Evolutionary conservation across 169 alveolate species (phyloP).

Genomic region (Eimeria tenella): DNA sequence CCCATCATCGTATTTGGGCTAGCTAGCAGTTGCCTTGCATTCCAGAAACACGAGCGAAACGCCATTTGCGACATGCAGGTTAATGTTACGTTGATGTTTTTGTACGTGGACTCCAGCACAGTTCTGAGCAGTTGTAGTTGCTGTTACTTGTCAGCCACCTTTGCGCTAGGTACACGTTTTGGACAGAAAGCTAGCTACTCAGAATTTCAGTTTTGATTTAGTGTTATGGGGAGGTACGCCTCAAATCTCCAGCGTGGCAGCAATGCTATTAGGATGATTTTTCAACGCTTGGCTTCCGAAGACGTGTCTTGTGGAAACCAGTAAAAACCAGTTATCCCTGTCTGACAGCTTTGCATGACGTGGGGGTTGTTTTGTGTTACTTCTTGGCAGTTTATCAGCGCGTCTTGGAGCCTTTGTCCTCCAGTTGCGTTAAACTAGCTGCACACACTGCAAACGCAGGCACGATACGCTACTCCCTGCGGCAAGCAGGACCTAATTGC

Average conservation of each 20-base stretch:
- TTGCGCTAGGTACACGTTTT: no score
- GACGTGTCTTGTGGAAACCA: conserved; percentile 23
- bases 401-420: conserved; percentile 26
- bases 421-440: conserved; percentile 62
- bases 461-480: background rate
- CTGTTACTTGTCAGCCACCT: no score
- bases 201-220: no score
- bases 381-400: conserved; percentile 52
- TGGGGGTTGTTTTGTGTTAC: background rate
- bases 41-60: no score
- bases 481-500: conserved; percentile 1
- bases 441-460: conserved; percentile 32
- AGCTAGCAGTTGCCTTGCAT: no score
- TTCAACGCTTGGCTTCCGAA: conserved; percentile 74
- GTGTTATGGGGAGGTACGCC: no score
- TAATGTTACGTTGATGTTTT: no score
- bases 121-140: no score
- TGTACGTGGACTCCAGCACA: no score
- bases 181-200: no score
- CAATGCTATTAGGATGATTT: background rate
- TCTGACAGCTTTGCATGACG: background rate
- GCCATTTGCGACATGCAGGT: no score
- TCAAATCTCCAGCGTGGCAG: background rate
- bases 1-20: no score
- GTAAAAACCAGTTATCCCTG: conserved; percentile 62